These are phyloP conservation scores for Daldinia vernicosa DNA, from an alignment of 495 filamentous ascomycete species.

Conservation along the genomic window DNA sequence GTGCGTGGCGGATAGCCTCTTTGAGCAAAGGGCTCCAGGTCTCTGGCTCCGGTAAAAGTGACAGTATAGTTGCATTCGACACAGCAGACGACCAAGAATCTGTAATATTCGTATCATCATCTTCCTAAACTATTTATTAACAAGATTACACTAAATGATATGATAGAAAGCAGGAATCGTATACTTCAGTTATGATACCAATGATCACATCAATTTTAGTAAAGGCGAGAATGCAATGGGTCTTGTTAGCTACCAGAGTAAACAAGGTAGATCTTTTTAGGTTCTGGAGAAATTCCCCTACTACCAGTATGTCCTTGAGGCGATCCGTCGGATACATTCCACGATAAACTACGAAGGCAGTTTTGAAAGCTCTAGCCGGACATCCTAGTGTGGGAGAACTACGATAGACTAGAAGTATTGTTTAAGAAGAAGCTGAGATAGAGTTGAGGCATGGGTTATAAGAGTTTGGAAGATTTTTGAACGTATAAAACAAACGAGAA, in stretches of 20 bases:
- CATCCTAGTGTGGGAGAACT: slow-evolving; percentile 18
- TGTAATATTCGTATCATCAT: neutral
- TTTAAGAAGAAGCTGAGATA: neutral
- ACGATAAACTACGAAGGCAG: slow-evolving; percentile 11
- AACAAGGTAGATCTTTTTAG: neutral
- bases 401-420: neutral
- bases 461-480: neutral
- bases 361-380: slow-evolving; percentile 21
- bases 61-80: slow-evolving; percentile 10
- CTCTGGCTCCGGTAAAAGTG: slow-evolving; percentile 47
- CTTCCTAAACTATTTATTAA: neutral
- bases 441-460: neutral
- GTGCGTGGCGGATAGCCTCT: slow-evolving; percentile 61
- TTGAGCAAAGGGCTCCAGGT: slow-evolving; percentile 67
- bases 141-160: neutral
- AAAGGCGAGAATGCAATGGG: slow-evolving; percentile 4
- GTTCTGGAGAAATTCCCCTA: slow-evolving; percentile 5
- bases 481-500: neutral
- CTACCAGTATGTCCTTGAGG: slow-evolving; percentile 3
- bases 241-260: neutral
- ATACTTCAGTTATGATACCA: slow-evolving; percentile 9
- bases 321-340: slow-evolving; percentile 16
- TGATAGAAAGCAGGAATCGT: neutral
- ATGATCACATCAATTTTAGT: slow-evolving; percentile 1
- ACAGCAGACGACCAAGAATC: slow-evolving; percentile 26